Evolutionary conservation across 495 filamentous ascomycete genomes (phyloP), one percentile per base, ranked within the genome.

Genomic region (Aspergillus baeticus): DNA sequence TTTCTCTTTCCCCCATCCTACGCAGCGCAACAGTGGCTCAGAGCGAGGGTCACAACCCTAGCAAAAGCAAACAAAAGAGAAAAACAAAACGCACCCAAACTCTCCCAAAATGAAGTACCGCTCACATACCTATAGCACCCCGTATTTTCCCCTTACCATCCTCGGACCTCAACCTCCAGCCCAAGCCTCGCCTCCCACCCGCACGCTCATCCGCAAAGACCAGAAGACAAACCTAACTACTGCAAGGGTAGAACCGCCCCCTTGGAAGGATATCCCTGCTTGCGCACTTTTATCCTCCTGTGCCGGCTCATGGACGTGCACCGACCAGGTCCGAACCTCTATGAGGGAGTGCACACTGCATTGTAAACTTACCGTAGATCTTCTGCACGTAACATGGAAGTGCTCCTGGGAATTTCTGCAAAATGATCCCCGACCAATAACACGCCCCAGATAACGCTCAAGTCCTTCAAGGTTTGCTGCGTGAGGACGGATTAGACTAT

Each of bases 241-340:
- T 47, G 44, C 44, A 26, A 41, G 37, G 15, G n/a, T n/a, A 41
- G n/a, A 41, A 41, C 37, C 37, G 37, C 8, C 37, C 37, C 43
- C 21, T 1, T 36, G 46, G 46, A 37, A 33, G 46, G 21, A 20
- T 36, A 49, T 49, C 46, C 46, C 46, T 49, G 46, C 46, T 29
- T 37, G 46, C 46, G 36, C 26, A 49, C 36, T 31, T 23, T 49
- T 17, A 18, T 6, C 10, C 36, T 14, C 20, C 46, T n/a, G 13
- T 10, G 6, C 43, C 26, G 22, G 6, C 21, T 33, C 7, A n/a
- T n/a, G n/a, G n/a, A 4, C 26, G n/a, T 5, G 8, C 18, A 11
- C 10, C 5, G 39, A 5, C 18, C 26, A 29, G 26, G 26, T 29
- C 26, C 26, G 26, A 3, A 29, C 26, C 26, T 29, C 26, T 29